Base-by-base conservation (phyloP, 805 yeast species). In the Hanseniaspora nectarophila region DNA sequence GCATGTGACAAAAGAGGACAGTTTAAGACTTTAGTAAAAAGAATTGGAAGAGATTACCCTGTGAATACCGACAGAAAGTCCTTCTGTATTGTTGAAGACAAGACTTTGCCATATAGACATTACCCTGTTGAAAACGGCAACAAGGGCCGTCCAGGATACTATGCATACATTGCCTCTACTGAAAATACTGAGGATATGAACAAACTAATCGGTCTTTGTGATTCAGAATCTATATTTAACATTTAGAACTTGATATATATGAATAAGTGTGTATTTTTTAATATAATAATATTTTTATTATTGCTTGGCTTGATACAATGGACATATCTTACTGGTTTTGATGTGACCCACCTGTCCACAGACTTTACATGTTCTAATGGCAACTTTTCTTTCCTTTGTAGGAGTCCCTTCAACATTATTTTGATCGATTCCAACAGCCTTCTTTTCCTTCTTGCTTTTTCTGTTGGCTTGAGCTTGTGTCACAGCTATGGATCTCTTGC, bases 341-440 rank as follows among this genome's bases (percentile, higher is more conserved):
- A 90, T 90, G 65, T 90, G 98, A 0, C 97, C 98, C 56, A 85
- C 74, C 12, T 90, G 92, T 21, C 97, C 97, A 73, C 98, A 90
- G 0, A 92, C 82, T 3, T 94, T 89, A 69, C 98, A 90, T 61
- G 86, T 78, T 63, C 98, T 73, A 2, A 39, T 24, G 28, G 44
- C 42, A 5, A 78, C 80, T 29, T 81, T 73, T 60, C 81, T 81
- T 31, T 84, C 84, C 60, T 82, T 82, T 13, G 47, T n/a, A 20
- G 37, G 34, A 5, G 46, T 20, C 29, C 85, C 86, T 39, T 77
- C 76, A 23, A 85, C 84, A 58, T 79, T 81, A n/a, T 81, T 84
- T 33, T 60, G 55, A 9, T 35, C 28, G n/a, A 4, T 21, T 6
- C 54, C 35, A 29, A 31, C 67, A 67, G 46, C 24, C 10, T 40